Conservation (phyloP, 169 alveolate species). For the Plasmodium knowlesi region DNA sequence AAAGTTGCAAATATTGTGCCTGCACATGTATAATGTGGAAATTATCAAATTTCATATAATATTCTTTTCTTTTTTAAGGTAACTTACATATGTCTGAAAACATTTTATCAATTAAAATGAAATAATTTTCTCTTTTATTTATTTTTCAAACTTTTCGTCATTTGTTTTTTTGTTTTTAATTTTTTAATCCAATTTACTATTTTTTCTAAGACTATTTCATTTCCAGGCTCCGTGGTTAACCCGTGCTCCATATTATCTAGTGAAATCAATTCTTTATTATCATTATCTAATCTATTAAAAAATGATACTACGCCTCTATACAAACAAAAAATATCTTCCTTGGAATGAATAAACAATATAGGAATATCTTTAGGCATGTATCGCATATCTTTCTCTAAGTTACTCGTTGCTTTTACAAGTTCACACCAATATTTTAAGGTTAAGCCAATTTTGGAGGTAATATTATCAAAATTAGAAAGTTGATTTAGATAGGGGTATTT, state of each 20-base stretch:
- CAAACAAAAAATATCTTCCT: constrained; percentile 69
- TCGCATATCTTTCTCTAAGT: constrained; percentile 24
- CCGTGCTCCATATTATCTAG: constrained; percentile 17
- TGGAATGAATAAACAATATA: constrained; percentile 75
- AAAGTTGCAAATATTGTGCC: not conserved
- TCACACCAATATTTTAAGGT: constrained; percentile 33
- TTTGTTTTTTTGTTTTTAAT: not conserved
- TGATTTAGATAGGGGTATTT: not conserved
- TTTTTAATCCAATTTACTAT: not conserved
- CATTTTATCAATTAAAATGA: not conserved
- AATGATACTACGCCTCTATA: constrained; percentile 5
- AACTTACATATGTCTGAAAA: not conserved
- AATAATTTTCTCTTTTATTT: not conserved
- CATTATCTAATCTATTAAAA: not conserved
- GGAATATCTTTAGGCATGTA: constrained; percentile 74
- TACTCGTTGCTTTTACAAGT: constrained; percentile 73
- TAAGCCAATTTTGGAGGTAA: constrained; percentile 9
- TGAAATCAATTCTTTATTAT: constrained; percentile 1
- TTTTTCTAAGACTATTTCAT: not conserved
- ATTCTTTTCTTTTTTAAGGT: not conserved
- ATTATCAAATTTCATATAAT: not conserved
- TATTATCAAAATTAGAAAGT: constrained; percentile 70
- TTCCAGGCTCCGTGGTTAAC: constrained; percentile 18
- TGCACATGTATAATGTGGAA: not conserved
- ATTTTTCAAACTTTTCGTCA: not conserved